A percentile compares a stretch with the other conserved stretches of the same genome.
Evolutionary conservation across 139 green algal species (phyloP).

Genomic region (Axilococcus clingmanii): DNA sequence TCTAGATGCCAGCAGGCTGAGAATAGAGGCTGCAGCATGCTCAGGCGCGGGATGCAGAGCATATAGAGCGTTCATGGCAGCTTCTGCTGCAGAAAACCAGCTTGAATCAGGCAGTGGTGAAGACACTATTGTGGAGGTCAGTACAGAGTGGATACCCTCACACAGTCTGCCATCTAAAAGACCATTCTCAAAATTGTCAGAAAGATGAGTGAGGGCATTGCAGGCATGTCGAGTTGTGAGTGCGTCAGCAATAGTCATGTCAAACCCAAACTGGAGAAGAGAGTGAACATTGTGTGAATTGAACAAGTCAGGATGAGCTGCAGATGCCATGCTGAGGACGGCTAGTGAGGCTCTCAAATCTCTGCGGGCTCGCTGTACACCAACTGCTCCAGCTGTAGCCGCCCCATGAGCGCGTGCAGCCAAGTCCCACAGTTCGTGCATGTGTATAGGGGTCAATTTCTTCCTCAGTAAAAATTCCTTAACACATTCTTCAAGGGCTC

Average conservation of each 20-base stretch:
- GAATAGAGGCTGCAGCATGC: slow-evolving; percentile 27
- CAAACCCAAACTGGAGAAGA: slow-evolving; percentile 37
- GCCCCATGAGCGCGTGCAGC: not conserved
- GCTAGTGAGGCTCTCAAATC: slow-evolving; percentile 39
- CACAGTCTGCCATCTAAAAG: slow-evolving; percentile 13
- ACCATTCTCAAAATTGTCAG: slow-evolving; percentile 10
- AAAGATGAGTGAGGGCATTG: slow-evolving; percentile 25
- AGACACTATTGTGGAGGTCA: slow-evolving; percentile 28
- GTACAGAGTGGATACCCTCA: slow-evolving; percentile 27
- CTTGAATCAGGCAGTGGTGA: slow-evolving; percentile 27
- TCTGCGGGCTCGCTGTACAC: slow-evolving; percentile 4
- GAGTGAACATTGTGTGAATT: slow-evolving; percentile 21
- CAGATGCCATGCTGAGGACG: slow-evolving; percentile 52
- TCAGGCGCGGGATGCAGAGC: slow-evolving; percentile 65
- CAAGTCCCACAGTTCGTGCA: slow-evolving; percentile 28
- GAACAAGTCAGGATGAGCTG: slow-evolving; percentile 30
- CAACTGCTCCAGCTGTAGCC: not conserved
- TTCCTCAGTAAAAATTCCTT: slow-evolving; percentile 24
- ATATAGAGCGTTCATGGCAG: slow-evolving; percentile 66
- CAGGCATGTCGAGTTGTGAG: slow-evolving; percentile 49
- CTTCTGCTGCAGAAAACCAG: slow-evolving; percentile 70
- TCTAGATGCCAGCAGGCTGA: slow-evolving; percentile 30
- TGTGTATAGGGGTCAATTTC: slow-evolving; percentile 22
- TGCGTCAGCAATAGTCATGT: slow-evolving; percentile 21
- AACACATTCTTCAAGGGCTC: slow-evolving; percentile 59